Conservation (phyloP, 164 flowering plant species). For the Tinospora cordifolia region DNA sequence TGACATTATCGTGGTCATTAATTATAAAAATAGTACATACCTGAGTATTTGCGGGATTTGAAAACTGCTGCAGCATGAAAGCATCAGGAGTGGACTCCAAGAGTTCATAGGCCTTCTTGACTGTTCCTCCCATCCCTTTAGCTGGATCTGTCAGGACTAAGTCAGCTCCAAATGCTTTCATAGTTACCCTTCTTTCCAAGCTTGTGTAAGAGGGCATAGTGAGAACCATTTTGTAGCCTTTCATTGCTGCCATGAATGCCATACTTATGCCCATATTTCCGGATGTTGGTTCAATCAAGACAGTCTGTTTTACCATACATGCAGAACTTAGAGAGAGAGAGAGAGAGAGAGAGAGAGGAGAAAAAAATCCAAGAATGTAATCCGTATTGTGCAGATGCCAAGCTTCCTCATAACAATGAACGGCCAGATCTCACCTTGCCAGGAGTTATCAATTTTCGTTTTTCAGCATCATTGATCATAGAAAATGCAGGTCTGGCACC, state of each 20-base stretch:
- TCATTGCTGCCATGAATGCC: constrained; percentile 92
- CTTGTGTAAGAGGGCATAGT: constrained; percentile 99
- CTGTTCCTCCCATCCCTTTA: constrained; percentile 95
- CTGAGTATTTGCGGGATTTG: constrained; percentile 87
- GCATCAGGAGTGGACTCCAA: constrained; percentile 76
- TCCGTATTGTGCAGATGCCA: too few species aligned
- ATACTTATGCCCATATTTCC: constrained; percentile 99
- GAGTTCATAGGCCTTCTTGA: constrained; percentile 79
- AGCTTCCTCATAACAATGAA: background rate
- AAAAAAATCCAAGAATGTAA: background rate
- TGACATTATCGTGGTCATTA: too few species aligned
- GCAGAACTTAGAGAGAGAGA: background rate
- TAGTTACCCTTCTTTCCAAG: constrained; percentile 86
- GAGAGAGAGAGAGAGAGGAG: too few species aligned
- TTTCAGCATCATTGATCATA: constrained; percentile 85
- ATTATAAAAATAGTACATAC: constrained; percentile 21
- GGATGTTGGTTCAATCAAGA: constrained; percentile 92
- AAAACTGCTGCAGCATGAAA: constrained; percentile 84
- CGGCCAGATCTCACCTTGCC: constrained; percentile 50
- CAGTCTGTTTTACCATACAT: constrained; percentile 36
- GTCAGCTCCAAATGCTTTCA: constrained; percentile 94
- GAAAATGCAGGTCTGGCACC: constrained; percentile 63
- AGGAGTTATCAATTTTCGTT: constrained; percentile 55
- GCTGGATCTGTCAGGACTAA: constrained; percentile 78
- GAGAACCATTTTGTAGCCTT: constrained; percentile 80